These are phyloP conservation scores for Perilla frutescens DNA, from an alignment of 257 asterid genomes.

Conservation along the genomic window DNA sequence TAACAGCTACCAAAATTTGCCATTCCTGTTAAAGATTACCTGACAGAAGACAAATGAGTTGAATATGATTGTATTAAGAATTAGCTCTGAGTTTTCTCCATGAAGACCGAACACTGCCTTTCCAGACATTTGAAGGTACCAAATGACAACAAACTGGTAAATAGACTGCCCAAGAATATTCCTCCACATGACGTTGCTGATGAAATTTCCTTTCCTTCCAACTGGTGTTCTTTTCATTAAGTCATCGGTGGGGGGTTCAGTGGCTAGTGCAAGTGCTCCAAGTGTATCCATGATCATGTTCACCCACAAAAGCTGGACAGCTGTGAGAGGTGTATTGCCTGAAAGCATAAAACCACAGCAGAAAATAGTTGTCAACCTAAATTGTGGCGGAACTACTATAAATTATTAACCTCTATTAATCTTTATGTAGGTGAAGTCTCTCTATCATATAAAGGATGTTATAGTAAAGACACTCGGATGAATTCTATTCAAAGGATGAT, in stretches of 20 bases:
- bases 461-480: too few species aligned
- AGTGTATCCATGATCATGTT: slow-evolving; percentile 99
- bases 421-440: too few species aligned
- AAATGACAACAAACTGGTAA: slow-evolving; percentile 83
- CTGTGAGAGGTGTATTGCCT: slow-evolving; percentile 93
- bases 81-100: slow-evolving; percentile 70
- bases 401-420: background rate
- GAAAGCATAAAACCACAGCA: slow-evolving; percentile 28
- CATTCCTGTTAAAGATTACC: slow-evolving; percentile 46
- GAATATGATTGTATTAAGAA: slow-evolving; percentile 85
- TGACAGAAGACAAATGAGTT: slow-evolving; percentile 94
- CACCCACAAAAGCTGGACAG: slow-evolving; percentile 97
- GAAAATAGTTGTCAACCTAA: background rate
- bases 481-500: too few species aligned
- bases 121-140: slow-evolving; percentile 93
- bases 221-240: slow-evolving; percentile 84
- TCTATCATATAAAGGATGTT: too few species aligned
- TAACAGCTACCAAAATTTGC: background rate
- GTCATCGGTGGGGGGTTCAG: slow-evolving; percentile 89
- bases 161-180: slow-evolving; percentile 85
- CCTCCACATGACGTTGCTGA: slow-evolving; percentile 95
- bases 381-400: background rate
- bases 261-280: slow-evolving; percentile 98
- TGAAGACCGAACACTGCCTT: slow-evolving; percentile 60
- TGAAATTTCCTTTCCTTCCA: slow-evolving; percentile 92